A percentile compares a stretch with the other conserved stretches of the same genome.
Conservation (phyloP, 2,329 filamentous ascomycete species). For the Malbranchea zuffiana region DNA sequence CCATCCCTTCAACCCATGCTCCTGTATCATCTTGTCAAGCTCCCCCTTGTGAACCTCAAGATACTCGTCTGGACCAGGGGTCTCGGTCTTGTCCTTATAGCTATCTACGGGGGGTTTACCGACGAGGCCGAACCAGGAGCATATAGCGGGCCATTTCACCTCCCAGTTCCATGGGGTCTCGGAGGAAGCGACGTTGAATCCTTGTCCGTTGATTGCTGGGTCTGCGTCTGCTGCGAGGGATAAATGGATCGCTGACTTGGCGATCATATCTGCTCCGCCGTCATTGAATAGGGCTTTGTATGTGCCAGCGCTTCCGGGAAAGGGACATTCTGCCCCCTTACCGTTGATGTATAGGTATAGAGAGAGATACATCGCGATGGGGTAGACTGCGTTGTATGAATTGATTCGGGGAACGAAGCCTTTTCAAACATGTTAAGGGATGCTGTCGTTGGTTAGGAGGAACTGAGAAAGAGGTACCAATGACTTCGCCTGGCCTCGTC, state of each 20-base stretch:
- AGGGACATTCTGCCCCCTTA: slow-evolving; percentile 7
- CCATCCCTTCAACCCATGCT: slow-evolving; percentile 11
- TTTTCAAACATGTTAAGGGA: too few species aligned
- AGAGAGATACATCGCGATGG: slow-evolving; percentile 12
- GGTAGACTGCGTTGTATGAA: slow-evolving; percentile 10
- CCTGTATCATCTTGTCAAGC: slow-evolving; percentile 8
- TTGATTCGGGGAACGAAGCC: slow-evolving; percentile 12
- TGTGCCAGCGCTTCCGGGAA: slow-evolving; percentile 10
- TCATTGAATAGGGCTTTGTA: slow-evolving; percentile 11
- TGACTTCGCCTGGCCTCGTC: slow-evolving; percentile 21
- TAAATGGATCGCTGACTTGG: slow-evolving; percentile 11
- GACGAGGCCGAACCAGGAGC: slow-evolving; percentile 11
- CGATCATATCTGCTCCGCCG: slow-evolving; percentile 11
- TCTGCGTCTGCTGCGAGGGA: slow-evolving; percentile 1
- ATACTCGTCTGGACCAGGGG: slow-evolving; percentile 8
- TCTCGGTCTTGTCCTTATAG: slow-evolving; percentile 4
- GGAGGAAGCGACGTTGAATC: slow-evolving; percentile 12
- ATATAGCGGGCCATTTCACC: slow-evolving; percentile 12
- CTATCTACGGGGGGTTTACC: slow-evolving; percentile 9
- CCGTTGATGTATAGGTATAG: slow-evolving; percentile 12
- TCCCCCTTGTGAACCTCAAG: slow-evolving; percentile 7
- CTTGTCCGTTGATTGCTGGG: slow-evolving; percentile 9
- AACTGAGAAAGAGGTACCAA: slow-evolving; percentile 8
- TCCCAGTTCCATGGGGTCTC: slow-evolving; percentile 10
- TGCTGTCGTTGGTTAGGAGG: too few species aligned